Evolutionary conservation across 768 basidiomycete species (phyloP).

Genomic region (Suillus decipiens): DNA sequence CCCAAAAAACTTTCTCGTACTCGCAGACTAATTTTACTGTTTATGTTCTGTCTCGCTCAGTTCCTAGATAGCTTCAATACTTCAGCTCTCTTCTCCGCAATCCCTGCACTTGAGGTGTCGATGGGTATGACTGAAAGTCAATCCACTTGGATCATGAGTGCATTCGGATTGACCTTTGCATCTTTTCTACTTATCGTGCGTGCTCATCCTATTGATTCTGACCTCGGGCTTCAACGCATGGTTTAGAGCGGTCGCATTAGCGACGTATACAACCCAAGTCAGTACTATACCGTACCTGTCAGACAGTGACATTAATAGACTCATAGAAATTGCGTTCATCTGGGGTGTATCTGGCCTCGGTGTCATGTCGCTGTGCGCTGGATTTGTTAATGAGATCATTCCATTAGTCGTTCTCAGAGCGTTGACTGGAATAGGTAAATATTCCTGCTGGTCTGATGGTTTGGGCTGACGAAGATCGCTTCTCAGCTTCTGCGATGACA

Average conservation of each 20-base stretch:
- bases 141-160: constrained; percentile 43
- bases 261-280: too few relatives aligned
- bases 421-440: too few relatives aligned
- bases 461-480: too few relatives aligned
- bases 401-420: too few relatives aligned
- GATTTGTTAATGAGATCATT: too few relatives aligned
- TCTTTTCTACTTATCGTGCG: constrained; percentile 40
- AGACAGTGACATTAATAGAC: too few relatives aligned
- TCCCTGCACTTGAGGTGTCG: constrained; percentile 34
- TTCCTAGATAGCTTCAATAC: constrained; percentile 48
- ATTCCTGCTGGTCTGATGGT: too few relatives aligned
- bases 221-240: neutral
- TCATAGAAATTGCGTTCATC: too few relatives aligned
- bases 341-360: too few relatives aligned
- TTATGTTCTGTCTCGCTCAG: constrained; percentile 42
- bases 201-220: constrained; percentile 11
- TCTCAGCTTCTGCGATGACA: too few relatives aligned
- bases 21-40: constrained; percentile 34
- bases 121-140: constrained; percentile 24
- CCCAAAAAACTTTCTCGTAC: constrained; percentile 20
- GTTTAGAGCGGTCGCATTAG: constrained; percentile 26
- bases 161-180: constrained; percentile 45
- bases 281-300: too few relatives aligned
- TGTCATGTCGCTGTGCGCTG: too few relatives aligned
- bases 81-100: constrained; percentile 40